phyloP scores from a whole-genome alignment of 306 rosid genomes.

The Cicer arietinum region DNA sequence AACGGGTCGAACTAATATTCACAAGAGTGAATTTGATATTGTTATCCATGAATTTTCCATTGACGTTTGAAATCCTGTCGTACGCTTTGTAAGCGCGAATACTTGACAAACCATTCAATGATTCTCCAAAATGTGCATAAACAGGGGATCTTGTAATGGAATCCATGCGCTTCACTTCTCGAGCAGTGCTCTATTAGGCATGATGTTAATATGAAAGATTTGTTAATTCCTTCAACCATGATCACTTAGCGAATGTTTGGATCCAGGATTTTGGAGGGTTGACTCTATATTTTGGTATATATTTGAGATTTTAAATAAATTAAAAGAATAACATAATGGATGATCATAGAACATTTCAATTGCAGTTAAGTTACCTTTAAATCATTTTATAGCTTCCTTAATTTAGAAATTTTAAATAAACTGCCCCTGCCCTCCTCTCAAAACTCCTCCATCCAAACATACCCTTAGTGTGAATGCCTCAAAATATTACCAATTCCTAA shows the following conservation, averaged over 20 bases:
- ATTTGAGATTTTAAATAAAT: no score
- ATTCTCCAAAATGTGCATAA: constrained; percentile 94
- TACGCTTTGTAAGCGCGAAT: constrained; percentile 85
- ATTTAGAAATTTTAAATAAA: no score
- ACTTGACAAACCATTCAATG: constrained; percentile 78
- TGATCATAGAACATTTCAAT: no score
- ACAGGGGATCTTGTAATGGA: constrained; percentile 86
- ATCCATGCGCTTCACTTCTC: constrained; percentile 90
- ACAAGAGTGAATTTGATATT: constrained; percentile 75
- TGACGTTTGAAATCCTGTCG: constrained; percentile 74
- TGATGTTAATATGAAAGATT: not conserved
- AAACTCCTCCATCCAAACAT: no score
- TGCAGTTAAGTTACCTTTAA: no score
- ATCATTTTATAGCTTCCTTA: no score
- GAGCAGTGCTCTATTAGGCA: constrained; percentile 67
- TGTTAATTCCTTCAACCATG: constrained; percentile 24
- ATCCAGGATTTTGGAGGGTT: no score
- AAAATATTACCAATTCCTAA: not conserved
- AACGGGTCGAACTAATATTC: constrained; percentile 64
- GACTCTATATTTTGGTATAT: no score
- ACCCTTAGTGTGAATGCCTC: no score
- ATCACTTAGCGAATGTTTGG: not conserved
- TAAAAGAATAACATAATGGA: no score
- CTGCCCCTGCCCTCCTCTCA: no score
- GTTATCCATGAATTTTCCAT: constrained; percentile 85